Percentiles rank a stretch among this genome's conserved stretches.
phyloP scores from a whole-genome alignment of 345 rosid genomes.

The Cardamine chenopodiifolia region DNA sequence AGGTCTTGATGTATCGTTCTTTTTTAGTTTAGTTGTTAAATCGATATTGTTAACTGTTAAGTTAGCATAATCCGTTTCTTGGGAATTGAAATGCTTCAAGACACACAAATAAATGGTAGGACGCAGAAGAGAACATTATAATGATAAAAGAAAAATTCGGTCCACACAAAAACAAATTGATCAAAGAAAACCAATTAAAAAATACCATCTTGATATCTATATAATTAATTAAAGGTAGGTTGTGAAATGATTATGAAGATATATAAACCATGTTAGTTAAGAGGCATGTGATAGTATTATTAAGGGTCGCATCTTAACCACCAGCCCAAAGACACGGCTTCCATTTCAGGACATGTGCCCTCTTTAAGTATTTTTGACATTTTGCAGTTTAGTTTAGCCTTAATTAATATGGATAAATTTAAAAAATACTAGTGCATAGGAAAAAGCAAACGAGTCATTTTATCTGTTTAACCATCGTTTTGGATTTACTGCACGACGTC shows the following conservation, averaged over 20 bases:
- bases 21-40: too few species aligned
- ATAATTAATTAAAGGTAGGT: slow-evolving; percentile 10
- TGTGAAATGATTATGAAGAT: slow-evolving; percentile 21
- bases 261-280: slow-evolving; percentile 24
- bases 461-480: neutral
- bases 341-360: slow-evolving; percentile 22
- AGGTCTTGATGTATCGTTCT: too few species aligned
- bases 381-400: neutral
- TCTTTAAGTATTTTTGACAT: neutral
- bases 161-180: neutral
- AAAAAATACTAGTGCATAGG: neutral
- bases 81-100: neutral
- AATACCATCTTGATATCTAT: neutral
- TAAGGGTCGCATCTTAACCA: slow-evolving; percentile 23
- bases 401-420: too few species aligned
- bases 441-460: neutral
- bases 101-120: slow-evolving; percentile 8
- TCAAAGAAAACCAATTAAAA: neutral
- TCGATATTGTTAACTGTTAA: neutral
- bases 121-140: neutral
- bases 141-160: neutral
- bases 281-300: slow-evolving; percentile 31
- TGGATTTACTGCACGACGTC: slow-evolving; percentile 10
- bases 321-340: slow-evolving; percentile 14
- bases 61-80: neutral